A percentile compares a stretch with the other conserved stretches of the same genome.
Conservation (phyloP, 495 filamentous ascomycete species). For the Oidiodendron maius region DNA sequence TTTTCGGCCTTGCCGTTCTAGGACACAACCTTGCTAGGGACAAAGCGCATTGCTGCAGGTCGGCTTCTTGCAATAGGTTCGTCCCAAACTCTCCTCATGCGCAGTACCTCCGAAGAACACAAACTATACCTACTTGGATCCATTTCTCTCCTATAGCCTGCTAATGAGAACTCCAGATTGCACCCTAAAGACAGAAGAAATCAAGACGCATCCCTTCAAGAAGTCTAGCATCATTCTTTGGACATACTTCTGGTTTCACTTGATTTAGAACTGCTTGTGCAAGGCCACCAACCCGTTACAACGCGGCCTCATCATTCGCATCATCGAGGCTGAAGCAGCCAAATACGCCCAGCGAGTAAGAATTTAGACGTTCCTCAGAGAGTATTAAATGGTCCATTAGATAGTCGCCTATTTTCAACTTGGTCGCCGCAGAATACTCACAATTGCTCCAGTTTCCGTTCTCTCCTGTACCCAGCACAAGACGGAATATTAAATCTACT, state of each 20-base stretch:
- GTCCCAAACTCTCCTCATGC: conserved; percentile 30
- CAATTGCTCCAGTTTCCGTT: no score
- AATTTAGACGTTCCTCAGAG: no score
- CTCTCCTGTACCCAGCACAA: no score
- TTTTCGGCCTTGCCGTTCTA: conserved; percentile 17
- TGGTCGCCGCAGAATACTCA: no score
- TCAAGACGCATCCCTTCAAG: conserved; percentile 19
- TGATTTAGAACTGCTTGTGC: conserved; percentile 5
- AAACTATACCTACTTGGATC: conserved; percentile 21
- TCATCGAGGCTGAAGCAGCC: no score
- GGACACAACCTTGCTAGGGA: conserved; percentile 17
- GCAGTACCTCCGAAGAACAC: conserved; percentile 20
- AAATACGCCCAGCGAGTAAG: no score
- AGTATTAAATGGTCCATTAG: no score
- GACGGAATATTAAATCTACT: no score
- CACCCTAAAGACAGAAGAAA: conserved; percentile 13
- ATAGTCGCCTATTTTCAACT: no score
- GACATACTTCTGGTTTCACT: conserved; percentile 10
- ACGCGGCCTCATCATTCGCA: no score
- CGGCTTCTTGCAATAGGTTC: conserved; percentile 32
- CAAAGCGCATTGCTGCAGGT: conserved; percentile 17
- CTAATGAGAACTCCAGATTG: conserved; percentile 26
- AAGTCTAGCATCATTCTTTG: conserved; percentile 13
- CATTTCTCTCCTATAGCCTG: conserved; percentile 28
- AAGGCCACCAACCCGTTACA: no score